These are phyloP conservation scores for Vaccinium darrowii DNA, from an alignment of 148 eudicot genomes.

Conservation along the genomic window DNA sequence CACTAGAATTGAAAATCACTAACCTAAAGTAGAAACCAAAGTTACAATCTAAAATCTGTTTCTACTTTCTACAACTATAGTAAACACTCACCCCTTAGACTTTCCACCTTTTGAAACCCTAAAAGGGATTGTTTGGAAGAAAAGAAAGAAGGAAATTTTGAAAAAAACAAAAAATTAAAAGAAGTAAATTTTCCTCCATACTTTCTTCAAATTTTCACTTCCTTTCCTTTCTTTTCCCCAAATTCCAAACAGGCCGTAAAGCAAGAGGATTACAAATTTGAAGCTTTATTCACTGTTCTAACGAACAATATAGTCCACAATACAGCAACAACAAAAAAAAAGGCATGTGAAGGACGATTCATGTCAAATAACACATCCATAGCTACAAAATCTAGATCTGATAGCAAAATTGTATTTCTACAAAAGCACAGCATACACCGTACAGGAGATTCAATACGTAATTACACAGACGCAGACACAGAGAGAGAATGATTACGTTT, in stretches of 20 bases:
- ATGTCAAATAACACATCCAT: not conserved
- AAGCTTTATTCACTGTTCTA: not conserved
- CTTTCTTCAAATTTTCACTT: too few species aligned
- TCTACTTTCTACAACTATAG: not conserved
- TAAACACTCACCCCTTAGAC: not conserved
- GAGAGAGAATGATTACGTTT: slow-evolving; percentile 14
- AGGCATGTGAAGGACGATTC: not conserved
- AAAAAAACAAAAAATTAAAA: too few species aligned
- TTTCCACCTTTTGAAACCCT: not conserved
- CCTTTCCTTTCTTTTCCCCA: too few species aligned
- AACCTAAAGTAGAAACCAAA: not conserved
- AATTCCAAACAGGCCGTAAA: not conserved
- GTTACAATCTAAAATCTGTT: not conserved
- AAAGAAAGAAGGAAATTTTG: too few species aligned
- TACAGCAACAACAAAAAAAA: not conserved
- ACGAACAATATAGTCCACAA: not conserved
- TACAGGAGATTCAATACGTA: not conserved
- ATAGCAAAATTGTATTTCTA: not conserved
- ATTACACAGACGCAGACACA: not conserved
- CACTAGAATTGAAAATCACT: not conserved
- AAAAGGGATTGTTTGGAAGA: not conserved
- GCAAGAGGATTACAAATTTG: not conserved
- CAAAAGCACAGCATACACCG: not conserved
- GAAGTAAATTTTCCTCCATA: too few species aligned
- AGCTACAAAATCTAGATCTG: slow-evolving; percentile 17